Conservation (phyloP, 176 grass and related monocot genomes). For the Triticum monococcum region DNA sequence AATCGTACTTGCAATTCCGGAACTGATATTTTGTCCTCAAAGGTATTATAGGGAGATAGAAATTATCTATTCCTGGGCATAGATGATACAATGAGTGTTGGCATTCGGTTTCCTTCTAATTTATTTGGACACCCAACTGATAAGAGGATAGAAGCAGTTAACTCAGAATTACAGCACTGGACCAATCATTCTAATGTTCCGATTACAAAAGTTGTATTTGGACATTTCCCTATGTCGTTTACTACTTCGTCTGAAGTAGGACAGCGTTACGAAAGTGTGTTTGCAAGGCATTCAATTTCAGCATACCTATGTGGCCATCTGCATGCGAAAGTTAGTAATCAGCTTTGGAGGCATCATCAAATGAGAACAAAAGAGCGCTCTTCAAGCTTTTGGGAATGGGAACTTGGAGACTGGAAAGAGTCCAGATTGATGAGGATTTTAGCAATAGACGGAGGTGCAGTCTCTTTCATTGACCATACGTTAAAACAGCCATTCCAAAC, state of each 20-base stretch:
- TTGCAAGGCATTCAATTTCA: conserved; percentile 60
- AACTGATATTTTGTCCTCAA: conserved; percentile 51
- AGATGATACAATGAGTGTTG: conserved; percentile 78
- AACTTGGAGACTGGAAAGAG: conserved; percentile 96
- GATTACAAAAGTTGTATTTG: conserved; percentile 72
- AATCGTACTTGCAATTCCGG: conserved; percentile 19
- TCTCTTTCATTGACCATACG: conserved; percentile 66
- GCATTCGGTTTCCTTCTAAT: conserved; percentile 81
- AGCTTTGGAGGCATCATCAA: conserved; percentile 74
- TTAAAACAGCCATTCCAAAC: conserved; percentile 49
- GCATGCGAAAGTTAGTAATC: conserved; percentile 67
- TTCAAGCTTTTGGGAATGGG: conserved; percentile 90
- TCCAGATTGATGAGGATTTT: conserved; percentile 80
- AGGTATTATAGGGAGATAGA: conserved; percentile 72
- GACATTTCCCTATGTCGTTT: conserved; percentile 89
- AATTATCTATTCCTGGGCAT: conserved; percentile 82
- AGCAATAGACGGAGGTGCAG: conserved; percentile 67
- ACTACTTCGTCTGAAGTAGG: conserved; percentile 55
- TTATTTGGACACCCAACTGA: conserved; percentile 87
- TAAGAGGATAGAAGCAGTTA: conserved; percentile 51
- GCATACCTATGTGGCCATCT: conserved; percentile 84
- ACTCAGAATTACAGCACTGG: conserved; percentile 67
- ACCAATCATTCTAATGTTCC: conserved; percentile 40
- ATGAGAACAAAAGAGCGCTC: conserved; percentile 36
- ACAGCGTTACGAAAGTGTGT: conserved; percentile 61